These are phyloP conservation scores for Pouteria campechiana DNA, from an alignment of 179 eudicot species.

Conservation along the genomic window DNA sequence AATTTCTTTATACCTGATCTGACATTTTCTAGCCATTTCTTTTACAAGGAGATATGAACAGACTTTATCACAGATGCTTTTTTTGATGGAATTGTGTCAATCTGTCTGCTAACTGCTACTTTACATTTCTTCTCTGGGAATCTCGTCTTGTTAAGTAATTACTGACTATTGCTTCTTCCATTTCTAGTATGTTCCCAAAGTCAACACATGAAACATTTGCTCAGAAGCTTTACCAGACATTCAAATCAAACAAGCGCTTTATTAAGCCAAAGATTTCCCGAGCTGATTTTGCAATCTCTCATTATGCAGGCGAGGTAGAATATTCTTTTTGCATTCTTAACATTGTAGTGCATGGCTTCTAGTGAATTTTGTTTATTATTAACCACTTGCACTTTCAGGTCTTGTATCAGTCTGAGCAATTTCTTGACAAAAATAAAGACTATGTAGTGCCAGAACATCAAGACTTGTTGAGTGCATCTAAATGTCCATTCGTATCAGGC, in stretches of 20 bases:
- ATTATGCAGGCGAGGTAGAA: constrained; percentile 95
- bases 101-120: constrained; percentile 2
- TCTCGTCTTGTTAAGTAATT: too few species aligned
- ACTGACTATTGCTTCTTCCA: constrained; percentile 6
- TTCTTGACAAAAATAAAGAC: constrained; percentile 97
- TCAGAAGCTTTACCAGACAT: constrained; percentile 92
- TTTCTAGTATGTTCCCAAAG: constrained; percentile 93
- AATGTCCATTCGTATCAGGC: constrained; percentile 79
- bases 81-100: not conserved
- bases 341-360: not conserved
- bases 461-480: constrained; percentile 74
- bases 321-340: not conserved
- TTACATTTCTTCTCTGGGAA: too few species aligned
- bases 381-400: constrained; percentile 36
- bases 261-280: constrained; percentile 89
- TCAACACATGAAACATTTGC: constrained; percentile 90
- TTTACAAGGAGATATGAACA: not conserved
- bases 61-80: not conserved
- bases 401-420: constrained; percentile 80
- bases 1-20: not conserved
- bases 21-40: not conserved
- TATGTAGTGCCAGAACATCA: constrained; percentile 94
- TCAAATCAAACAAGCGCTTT: constrained; percentile 76
- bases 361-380: not conserved
- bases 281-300: constrained; percentile 73